Evolutionary conservation across 179 eudicot genomes (phyloP).

Genomic region (Beta macrorhiza): DNA sequence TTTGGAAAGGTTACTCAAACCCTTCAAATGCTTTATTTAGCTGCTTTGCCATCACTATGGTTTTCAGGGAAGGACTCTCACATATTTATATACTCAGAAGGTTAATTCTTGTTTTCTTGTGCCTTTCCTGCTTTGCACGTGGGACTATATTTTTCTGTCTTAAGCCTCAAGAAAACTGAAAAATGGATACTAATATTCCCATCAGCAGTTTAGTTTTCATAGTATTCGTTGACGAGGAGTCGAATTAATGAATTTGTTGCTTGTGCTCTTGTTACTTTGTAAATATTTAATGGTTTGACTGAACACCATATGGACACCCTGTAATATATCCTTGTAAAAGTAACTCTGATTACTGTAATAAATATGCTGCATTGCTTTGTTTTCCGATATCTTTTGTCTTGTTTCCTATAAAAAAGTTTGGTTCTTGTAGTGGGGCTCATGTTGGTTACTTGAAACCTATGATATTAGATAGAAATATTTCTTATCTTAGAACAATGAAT

Average conservation of each 20-base stretch:
- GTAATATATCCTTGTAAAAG: neutral
- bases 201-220: neutral
- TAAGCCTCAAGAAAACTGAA: neutral
- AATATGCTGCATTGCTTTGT: slow-evolving; percentile 1
- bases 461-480: neutral
- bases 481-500: neutral
- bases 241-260: neutral
- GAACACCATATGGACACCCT: neutral
- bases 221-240: neutral
- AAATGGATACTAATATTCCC: no score
- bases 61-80: neutral
- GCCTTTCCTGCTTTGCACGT: neutral
- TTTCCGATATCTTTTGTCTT: slow-evolving; percentile 16
- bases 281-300: neutral
- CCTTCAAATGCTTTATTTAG: slow-evolving; percentile 2
- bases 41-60: neutral
- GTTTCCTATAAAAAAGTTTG: neutral
- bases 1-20: neutral
- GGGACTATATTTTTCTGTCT: neutral
- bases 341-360: neutral
- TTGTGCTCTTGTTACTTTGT: neutral
- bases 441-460: slow-evolving; percentile 10
- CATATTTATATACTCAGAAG: neutral
- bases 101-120: neutral
- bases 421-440: slow-evolving; percentile 17